Percentiles rank a stretch among this genome's conserved stretches.
Conservation (phyloP, 805 yeast genomes). For the Suhomyces prunicola region DNA sequence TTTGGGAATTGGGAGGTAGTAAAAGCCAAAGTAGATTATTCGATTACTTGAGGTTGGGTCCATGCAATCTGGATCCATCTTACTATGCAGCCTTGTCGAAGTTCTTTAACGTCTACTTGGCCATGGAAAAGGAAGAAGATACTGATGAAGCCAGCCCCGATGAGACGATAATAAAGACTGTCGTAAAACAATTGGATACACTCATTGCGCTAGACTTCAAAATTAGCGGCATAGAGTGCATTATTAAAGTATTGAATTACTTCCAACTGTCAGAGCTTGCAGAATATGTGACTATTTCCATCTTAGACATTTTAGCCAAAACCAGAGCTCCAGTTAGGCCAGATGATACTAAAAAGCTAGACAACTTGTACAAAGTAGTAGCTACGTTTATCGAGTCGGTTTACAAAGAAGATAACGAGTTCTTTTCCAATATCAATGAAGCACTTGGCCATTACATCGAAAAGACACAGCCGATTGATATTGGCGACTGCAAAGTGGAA, state of each 20-base stretch:
- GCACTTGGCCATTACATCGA: background rate
- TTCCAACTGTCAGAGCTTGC: constrained; percentile 10
- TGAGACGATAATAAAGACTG: constrained; percentile 12
- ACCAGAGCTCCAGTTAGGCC: background rate
- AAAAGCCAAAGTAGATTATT: constrained; percentile 40
- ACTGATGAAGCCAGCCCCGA: background rate
- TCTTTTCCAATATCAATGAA: background rate
- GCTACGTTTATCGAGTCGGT: background rate
- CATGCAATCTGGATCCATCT: constrained; percentile 48
- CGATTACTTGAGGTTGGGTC: constrained; percentile 50
- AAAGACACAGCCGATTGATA: background rate
- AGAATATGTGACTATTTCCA: background rate
- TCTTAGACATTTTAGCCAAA: constrained; percentile 8
- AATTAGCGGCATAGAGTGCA: constrained; percentile 18
- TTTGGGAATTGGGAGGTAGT: constrained; percentile 52
- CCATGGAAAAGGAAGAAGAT: background rate
- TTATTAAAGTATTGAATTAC: constrained; percentile 10
- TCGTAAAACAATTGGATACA: constrained; percentile 15
- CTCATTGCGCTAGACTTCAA: constrained; percentile 16
- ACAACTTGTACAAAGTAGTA: background rate
- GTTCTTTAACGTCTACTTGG: constrained; percentile 16
- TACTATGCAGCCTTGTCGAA: constrained; percentile 39
- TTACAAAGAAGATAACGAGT: background rate
- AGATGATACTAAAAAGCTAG: background rate
- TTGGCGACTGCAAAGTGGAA: constrained; percentile 6